Percentiles rank a stretch among this genome's conserved stretches.
Evolutionary conservation across 2,329 filamentous ascomycete species (phyloP).

Genomic region (Mycosphaerella sp.): DNA sequence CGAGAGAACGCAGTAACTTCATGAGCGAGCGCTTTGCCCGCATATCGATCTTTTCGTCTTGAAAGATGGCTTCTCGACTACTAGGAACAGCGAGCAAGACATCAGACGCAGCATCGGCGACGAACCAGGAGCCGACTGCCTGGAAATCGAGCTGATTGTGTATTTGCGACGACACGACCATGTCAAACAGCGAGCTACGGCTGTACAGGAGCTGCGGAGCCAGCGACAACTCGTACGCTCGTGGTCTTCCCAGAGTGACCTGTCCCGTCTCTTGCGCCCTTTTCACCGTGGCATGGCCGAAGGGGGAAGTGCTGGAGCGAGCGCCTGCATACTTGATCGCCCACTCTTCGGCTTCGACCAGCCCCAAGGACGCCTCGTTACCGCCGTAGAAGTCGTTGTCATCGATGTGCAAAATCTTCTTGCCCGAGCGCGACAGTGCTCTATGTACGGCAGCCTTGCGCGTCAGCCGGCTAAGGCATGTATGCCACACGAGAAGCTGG

Average conservation of each 20-base stretch:
- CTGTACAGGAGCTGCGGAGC: constrained; percentile 83
- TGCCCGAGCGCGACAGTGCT: constrained; percentile 83
- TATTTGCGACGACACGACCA: constrained; percentile 81
- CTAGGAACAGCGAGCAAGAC: constrained; percentile 62
- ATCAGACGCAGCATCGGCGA: constrained; percentile 45
- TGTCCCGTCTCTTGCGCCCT: constrained; percentile 21
- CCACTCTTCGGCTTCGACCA: constrained; percentile 77
- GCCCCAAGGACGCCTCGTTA: constrained; percentile 73
- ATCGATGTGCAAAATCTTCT: constrained; percentile 87
- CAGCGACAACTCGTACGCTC: constrained; percentile 75
- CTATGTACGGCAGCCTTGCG: constrained; percentile 52
- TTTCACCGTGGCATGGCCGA: constrained; percentile 34
- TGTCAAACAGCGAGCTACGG: constrained; percentile 67
- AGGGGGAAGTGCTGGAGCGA: constrained; percentile 10
- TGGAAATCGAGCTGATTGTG: constrained; percentile 89
- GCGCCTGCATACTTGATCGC: constrained; percentile 38
- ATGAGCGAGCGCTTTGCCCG: constrained; percentile 81
- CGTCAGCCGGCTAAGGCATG: constrained; percentile 58
- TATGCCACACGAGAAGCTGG: constrained; percentile 7
- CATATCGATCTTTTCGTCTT: constrained; percentile 65
- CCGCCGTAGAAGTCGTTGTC: constrained; percentile 83
- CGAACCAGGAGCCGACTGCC: constrained; percentile 87
- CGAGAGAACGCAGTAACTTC: constrained; percentile 87
- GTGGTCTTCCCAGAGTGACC: constrained; percentile 50
- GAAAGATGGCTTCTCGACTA: constrained; percentile 86